Evolutionary conservation across 108 stramenopile species (phyloP), one percentile per base, ranked within the genome.

Genomic region (Skeletonema tropicum): DNA sequence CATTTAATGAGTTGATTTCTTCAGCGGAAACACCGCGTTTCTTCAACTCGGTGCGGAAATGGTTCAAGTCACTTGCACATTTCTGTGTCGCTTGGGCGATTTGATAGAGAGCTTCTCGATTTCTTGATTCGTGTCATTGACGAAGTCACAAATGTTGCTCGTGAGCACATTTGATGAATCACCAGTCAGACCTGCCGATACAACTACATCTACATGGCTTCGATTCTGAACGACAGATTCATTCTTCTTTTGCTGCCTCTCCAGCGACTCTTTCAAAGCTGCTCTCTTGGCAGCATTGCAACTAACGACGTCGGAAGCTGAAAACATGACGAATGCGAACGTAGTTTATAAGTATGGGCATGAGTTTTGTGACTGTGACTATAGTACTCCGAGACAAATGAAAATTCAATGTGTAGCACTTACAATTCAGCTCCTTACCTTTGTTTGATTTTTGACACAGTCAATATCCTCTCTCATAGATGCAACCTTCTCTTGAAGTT

Each of bases 161-260:
- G 69, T 31, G 2, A 80, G 52, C 33, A 48, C 38, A 15, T 69
- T 64, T 9, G 72, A 73, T 48, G 38, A 57, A 9, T 57, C 49
- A 45, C 70, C 57, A n/a, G 65, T 64, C 21, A 82, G 39, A 30
- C 81, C 75, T 17, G 81, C 74, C 1, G 81, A 82, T 35, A 45
- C 30, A 5, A 76, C 42, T 10, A 66, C n/a, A n/a, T n/a, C n/a
- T n/a, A n/a, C 68, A 60, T 82, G 81, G 15, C 75, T 70, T 14
- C 75, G 68, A 25, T 82, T 71, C 19, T n/a, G 65, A 17, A 73
- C 66, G 21, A 82, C 52, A 6, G 49, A 68, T 5, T 57, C 30
- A 52, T 82, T 76, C 2, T 29, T 25, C 39, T 74, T 33, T 25
- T 60, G 21, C 65, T 72, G 74, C 33, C 14, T 31, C 11, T n/a